Evolutionary conservation across 768 basidiomycete species (phyloP).

Genomic region (Hydnum rufescens): DNA sequence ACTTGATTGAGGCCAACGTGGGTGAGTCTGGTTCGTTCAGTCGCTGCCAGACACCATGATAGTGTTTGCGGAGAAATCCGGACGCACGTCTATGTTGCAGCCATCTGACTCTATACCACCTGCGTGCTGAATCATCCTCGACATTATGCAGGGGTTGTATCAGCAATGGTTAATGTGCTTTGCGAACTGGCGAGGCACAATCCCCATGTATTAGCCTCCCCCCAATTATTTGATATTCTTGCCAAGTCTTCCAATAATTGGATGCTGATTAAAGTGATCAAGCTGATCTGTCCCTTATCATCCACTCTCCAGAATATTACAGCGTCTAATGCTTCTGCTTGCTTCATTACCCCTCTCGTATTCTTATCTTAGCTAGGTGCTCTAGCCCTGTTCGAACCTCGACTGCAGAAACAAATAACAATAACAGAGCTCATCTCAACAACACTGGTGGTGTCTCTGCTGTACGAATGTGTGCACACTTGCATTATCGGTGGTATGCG

Average conservation of each 20-base stretch:
- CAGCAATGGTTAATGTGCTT: slow-evolving; percentile 81
- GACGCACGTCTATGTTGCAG: too few relatives aligned
- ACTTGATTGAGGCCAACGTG: too few relatives aligned
- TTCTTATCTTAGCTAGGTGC: slow-evolving; percentile 56
- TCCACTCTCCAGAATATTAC: background rate
- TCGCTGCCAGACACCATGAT: too few relatives aligned
- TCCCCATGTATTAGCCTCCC: slow-evolving; percentile 69
- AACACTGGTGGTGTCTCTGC: slow-evolving; percentile 81
- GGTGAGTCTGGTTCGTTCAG: too few relatives aligned
- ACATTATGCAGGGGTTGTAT: slow-evolving; percentile 90
- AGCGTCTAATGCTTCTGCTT: background rate
- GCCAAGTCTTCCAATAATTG: slow-evolving; percentile 94
- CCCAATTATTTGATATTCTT: slow-evolving; percentile 79
- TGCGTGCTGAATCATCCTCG: too few relatives aligned
- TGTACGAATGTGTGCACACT: slow-evolving; percentile 97
- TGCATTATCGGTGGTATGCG: slow-evolving; percentile 97
- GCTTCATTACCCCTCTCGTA: slow-evolving; percentile 4
- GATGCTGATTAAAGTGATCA: slow-evolving; percentile 99
- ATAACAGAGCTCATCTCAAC: slow-evolving; percentile 91
- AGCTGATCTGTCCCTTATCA: slow-evolving; percentile 39
- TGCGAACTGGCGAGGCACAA: slow-evolving; percentile 75
- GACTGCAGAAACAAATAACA: slow-evolving; percentile 79
- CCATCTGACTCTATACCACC: too few relatives aligned
- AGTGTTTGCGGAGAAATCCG: too few relatives aligned
- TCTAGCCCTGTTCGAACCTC: slow-evolving; percentile 76